phyloP scores from a whole-genome alignment of 2,329 filamentous ascomycete genomes.

The Leptographium lundbergii region DNA sequence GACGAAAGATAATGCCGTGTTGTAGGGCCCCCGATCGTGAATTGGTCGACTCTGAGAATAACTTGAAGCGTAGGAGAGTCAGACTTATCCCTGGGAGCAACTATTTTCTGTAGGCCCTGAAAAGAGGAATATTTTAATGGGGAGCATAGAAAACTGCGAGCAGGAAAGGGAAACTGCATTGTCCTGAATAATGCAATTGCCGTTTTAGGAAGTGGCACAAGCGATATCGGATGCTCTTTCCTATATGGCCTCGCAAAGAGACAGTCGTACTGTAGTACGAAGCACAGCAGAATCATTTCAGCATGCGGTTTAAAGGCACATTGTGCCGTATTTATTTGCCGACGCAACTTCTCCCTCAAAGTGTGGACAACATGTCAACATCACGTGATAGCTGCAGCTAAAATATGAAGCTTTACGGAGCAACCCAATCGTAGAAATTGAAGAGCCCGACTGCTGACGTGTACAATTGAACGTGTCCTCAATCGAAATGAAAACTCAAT shows the following conservation, averaged over 20 bases:
- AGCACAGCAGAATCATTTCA: not conserved
- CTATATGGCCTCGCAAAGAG: not conserved
- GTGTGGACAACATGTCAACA: not conserved
- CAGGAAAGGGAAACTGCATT: not conserved
- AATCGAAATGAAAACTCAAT: not conserved
- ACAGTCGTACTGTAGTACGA: not conserved
- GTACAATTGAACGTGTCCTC: not conserved
- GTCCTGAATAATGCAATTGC: not conserved
- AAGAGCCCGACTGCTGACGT: not conserved
- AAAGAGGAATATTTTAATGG: not conserved
- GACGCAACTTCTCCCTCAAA: too few relatives aligned
- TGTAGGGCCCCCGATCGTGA: not conserved
- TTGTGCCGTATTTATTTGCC: not conserved
- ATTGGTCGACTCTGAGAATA: not conserved
- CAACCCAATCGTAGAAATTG: not conserved
- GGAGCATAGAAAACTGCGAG: not conserved
- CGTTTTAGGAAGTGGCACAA: slow-evolving; percentile 2
- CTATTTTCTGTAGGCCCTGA: not conserved
- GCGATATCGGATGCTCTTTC: not conserved
- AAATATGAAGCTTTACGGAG: not conserved
- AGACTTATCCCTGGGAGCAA: not conserved
- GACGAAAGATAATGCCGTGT: not conserved
- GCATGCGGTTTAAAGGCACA: not conserved
- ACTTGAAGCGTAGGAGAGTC: not conserved
- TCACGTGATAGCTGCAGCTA: not conserved